Conservation (phyloP, 1,284 basidiomycete genomes). For the Exsudoporus floridanus region DNA sequence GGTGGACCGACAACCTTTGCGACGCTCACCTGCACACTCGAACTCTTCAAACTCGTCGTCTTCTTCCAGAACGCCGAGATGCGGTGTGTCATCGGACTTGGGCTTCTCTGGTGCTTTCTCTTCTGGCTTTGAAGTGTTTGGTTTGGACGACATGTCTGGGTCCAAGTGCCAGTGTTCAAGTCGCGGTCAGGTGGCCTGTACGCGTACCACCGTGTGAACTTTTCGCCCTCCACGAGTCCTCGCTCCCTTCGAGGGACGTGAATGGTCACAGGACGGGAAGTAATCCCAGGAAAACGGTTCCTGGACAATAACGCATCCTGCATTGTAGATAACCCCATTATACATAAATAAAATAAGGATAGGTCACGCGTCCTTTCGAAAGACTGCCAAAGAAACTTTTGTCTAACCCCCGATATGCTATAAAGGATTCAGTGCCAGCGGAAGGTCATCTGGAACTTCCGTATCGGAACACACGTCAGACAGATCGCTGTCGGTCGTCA, state of each 20-base stretch:
- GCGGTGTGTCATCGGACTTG: slow-evolving; percentile 43
- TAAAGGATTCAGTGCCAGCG: slow-evolving; percentile 14
- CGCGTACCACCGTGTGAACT: slow-evolving; percentile 29
- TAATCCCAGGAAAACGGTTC: not conserved
- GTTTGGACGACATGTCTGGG: slow-evolving; percentile 32
- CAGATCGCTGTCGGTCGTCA: slow-evolving; percentile 23
- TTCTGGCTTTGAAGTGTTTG: slow-evolving; percentile 40
- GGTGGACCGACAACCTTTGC: not conserved
- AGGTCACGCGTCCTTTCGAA: slow-evolving; percentile 17
- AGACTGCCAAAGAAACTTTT: slow-evolving; percentile 6
- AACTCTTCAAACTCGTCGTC: slow-evolving; percentile 88
- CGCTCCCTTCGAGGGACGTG: not conserved
- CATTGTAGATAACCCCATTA: slow-evolving; percentile 7
- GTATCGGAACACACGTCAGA: slow-evolving; percentile 26
- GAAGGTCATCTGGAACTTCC: slow-evolving; percentile 29
- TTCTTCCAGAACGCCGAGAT: slow-evolving; percentile 76
- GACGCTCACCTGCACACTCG: slow-evolving; percentile 58
- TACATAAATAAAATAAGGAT: slow-evolving; percentile 38
- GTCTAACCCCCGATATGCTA: slow-evolving; percentile 20
- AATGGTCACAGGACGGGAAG: not conserved
- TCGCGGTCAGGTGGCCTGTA: not conserved
- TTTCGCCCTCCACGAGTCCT: not conserved
- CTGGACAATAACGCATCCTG: slow-evolving; percentile 1
- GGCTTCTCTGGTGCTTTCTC: slow-evolving; percentile 36
- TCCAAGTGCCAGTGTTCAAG: not conserved